phyloP scores from a whole-genome alignment of 1,139 yeast species.

The Taiozyma onychis region DNA sequence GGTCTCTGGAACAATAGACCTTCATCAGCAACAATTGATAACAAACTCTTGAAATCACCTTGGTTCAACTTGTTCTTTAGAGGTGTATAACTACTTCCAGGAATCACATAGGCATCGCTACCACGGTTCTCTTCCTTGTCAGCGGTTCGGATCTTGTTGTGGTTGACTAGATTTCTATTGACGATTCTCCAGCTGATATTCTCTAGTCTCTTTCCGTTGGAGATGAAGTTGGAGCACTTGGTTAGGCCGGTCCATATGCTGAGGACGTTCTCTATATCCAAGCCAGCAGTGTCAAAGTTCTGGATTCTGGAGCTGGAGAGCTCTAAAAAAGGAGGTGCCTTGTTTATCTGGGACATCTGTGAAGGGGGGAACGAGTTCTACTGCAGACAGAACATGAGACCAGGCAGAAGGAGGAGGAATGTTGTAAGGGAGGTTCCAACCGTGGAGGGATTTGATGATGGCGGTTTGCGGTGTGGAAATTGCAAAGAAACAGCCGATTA shows the following conservation, averaged over 20 bases:
- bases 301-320: constrained; percentile 30
- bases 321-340: constrained; percentile 34
- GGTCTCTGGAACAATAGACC: constrained; percentile 16
- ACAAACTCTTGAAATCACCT: constrained; percentile 21
- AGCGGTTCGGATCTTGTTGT: constrained; percentile 8
- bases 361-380: neutral
- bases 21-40: constrained; percentile 23
- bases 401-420: neutral
- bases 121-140: constrained; percentile 1
- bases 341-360: constrained; percentile 20
- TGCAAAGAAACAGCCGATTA: neutral
- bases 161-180: constrained; percentile 37
- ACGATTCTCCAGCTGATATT: constrained; percentile 57
- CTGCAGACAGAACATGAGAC: neutral
- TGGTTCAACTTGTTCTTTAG: constrained; percentile 20
- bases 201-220: constrained; percentile 50
- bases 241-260: constrained; percentile 48
- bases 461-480: neutral
- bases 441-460: neutral
- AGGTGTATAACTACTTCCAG: constrained; percentile 12
- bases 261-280: constrained; percentile 40
- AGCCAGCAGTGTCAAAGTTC: constrained; percentile 24
- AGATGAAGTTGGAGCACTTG: constrained; percentile 45
- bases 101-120: constrained; percentile 2
- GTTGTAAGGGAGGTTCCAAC: neutral